phyloP scores from a whole-genome alignment of 768 basidiomycete species.

The Mycena amicta region DNA sequence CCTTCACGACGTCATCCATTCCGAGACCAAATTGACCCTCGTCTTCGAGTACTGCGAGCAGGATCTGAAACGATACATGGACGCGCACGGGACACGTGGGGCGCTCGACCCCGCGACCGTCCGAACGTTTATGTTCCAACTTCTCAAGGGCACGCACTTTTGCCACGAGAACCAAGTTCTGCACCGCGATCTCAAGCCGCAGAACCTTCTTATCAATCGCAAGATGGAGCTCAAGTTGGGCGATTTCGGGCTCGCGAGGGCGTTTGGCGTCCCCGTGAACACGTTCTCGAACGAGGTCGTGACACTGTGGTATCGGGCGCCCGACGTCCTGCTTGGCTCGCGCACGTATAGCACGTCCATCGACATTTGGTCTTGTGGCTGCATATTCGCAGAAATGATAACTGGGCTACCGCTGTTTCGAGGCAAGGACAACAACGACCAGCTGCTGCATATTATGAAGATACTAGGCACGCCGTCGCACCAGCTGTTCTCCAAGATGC shows the following conservation, averaged over 20 bases:
- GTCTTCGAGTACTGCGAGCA: slow-evolving; percentile 99
- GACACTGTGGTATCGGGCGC: slow-evolving; percentile 97
- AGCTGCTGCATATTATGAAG: slow-evolving; percentile 94
- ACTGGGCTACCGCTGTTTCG: slow-evolving; percentile 95
- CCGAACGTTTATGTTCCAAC: slow-evolving; percentile 97
- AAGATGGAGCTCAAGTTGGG: slow-evolving; percentile 97
- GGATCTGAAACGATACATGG: slow-evolving; percentile 99
- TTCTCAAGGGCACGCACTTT: slow-evolving; percentile 95
- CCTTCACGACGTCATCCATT: slow-evolving; percentile 98
- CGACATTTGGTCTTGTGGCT: slow-evolving; percentile 98
- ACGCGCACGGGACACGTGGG: slow-evolving; percentile 93
- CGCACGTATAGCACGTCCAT: slow-evolving; percentile 98
- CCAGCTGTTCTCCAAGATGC: slow-evolving; percentile 83
- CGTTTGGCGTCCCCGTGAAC: slow-evolving; percentile 98
- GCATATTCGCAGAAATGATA: slow-evolving; percentile 99
- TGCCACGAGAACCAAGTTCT: slow-evolving; percentile 97
- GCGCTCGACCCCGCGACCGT: slow-evolving; percentile 90
- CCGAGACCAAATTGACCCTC: slow-evolving; percentile 95
- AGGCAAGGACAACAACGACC: slow-evolving; percentile 96
- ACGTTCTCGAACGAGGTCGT: slow-evolving; percentile 99
- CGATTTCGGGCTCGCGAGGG: slow-evolving; percentile 95
- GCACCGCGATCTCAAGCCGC: slow-evolving; percentile 97
- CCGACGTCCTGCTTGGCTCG: slow-evolving; percentile 95
- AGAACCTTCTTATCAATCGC: slow-evolving; percentile 96
- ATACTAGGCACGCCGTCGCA: slow-evolving; percentile 96